These are phyloP conservation scores for Phytophthora kernoviae DNA, from an alignment of 352 stramenopile genomes.

Conservation along the genomic window DNA sequence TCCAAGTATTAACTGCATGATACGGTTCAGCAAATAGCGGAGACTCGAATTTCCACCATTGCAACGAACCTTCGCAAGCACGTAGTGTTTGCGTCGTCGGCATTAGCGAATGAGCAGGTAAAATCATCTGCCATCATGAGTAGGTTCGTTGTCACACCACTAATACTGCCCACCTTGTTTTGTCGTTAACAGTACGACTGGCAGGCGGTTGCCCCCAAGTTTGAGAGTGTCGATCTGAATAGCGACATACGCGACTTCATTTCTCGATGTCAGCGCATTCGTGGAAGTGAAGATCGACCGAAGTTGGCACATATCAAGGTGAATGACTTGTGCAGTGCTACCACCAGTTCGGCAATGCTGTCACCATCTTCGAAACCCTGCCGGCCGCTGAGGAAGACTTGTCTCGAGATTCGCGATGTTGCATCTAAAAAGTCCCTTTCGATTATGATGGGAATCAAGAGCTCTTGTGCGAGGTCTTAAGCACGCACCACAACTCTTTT, in stretches of 20 bases:
- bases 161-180: not conserved
- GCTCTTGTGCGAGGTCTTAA: constrained; percentile 47
- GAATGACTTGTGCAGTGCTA: constrained; percentile 60
- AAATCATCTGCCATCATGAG: constrained; percentile 1
- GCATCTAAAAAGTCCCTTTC: constrained; percentile 66
- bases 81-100: constrained; percentile 80
- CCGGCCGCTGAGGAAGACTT: constrained; percentile 48
- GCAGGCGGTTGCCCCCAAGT: constrained; percentile 75
- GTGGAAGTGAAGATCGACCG: constrained; percentile 11
- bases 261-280: constrained; percentile 29
- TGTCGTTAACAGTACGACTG: constrained; percentile 73
- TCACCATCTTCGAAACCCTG: constrained; percentile 55
- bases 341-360: constrained; percentile 34
- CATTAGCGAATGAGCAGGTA: constrained; percentile 85
- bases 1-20: not conserved
- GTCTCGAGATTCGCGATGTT: constrained; percentile 71
- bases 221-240: constrained; percentile 77
- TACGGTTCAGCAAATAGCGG: constrained; percentile 67
- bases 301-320: constrained; percentile 59
- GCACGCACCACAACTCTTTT: constrained; percentile 20
- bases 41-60: constrained; percentile 74
- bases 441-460: constrained; percentile 64
- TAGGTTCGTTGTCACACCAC: not conserved
- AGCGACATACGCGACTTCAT: constrained; percentile 77
- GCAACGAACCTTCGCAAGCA: constrained; percentile 81